These are phyloP conservation scores for Phtheirospermum japonicum DNA, from an alignment of 257 asterid genomes.

Conservation along the genomic window DNA sequence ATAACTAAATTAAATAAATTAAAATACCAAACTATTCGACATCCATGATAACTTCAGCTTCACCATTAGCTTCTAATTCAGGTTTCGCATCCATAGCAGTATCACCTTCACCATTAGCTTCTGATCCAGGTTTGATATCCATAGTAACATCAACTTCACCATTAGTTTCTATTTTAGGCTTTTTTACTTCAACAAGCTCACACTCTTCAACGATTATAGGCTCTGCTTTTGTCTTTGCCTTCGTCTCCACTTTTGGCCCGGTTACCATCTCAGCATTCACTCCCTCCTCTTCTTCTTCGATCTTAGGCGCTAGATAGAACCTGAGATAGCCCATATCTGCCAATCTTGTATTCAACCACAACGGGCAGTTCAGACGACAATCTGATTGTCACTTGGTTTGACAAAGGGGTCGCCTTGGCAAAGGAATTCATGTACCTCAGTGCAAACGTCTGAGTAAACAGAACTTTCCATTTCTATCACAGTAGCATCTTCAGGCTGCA, in stretches of 20 bases:
- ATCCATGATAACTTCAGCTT: background rate
- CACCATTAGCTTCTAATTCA: background rate
- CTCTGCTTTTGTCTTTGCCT: background rate
- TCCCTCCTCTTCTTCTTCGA: conserved; percentile 18
- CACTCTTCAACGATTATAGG: conserved; percentile 6
- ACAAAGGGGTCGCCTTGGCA: conserved; percentile 57
- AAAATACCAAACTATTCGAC: background rate
- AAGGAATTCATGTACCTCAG: conserved; percentile 57
- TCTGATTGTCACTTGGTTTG: conserved; percentile 58
- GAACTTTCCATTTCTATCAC: conserved; percentile 68
- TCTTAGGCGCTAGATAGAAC: conserved; percentile 65
- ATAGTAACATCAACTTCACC: background rate
- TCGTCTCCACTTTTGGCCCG: background rate
- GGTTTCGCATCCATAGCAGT: background rate
- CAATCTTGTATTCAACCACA: conserved; percentile 71
- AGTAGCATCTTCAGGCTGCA: conserved; percentile 62
- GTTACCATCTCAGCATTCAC: background rate
- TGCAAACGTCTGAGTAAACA: conserved; percentile 56
- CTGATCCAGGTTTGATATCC: background rate
- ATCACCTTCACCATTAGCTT: background rate
- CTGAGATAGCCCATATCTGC: conserved; percentile 70
- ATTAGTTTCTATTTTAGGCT: conserved; percentile 9
- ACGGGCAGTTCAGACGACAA: conserved; percentile 64
- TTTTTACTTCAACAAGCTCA: conserved; percentile 1
- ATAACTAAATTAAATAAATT: too few relatives aligned